Evolutionary conservation across 2,329 filamentous ascomycete species (phyloP).

Genomic region (Alternaria gansuensis): DNA sequence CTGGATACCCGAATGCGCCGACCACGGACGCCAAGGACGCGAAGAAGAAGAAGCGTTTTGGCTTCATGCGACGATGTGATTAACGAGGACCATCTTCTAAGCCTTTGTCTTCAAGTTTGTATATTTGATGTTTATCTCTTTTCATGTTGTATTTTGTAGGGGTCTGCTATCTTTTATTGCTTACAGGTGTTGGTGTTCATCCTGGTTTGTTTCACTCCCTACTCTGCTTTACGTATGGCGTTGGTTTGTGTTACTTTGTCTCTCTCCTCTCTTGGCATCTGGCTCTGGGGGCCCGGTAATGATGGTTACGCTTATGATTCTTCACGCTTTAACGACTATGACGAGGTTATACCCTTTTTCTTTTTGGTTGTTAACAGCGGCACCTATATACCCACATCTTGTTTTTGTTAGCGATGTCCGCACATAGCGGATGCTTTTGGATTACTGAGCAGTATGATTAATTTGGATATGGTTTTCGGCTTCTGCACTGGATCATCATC

Average conservation of each 20-base stretch:
- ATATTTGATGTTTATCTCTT: slow-evolving; percentile 8
- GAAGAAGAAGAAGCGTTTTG: slow-evolving; percentile 21
- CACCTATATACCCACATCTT: slow-evolving; percentile 19
- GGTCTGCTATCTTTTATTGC: background rate
- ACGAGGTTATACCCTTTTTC: slow-evolving; percentile 20
- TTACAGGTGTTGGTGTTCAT: background rate
- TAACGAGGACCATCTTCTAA: background rate
- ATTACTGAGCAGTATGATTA: slow-evolving; percentile 9
- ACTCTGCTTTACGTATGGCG: background rate
- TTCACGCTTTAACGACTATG: slow-evolving; percentile 19
- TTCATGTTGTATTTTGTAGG: background rate
- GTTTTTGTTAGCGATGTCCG: slow-evolving; percentile 8
- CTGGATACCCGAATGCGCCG: slow-evolving; percentile 20
- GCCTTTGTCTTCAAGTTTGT: slow-evolving; percentile 7
- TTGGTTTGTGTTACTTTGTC: slow-evolving; percentile 6
- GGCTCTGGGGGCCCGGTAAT: slow-evolving; percentile 20
- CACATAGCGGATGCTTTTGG: slow-evolving; percentile 6
- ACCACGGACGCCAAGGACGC: slow-evolving; percentile 14
- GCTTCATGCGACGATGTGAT: slow-evolving; percentile 21
- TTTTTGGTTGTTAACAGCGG: slow-evolving; percentile 18
- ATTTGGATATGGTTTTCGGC: slow-evolving; percentile 10
- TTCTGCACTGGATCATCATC: background rate
- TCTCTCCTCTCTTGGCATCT: slow-evolving; percentile 13
- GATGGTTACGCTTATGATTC: slow-evolving; percentile 18
- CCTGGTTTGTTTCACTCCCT: slow-evolving; percentile 1